Percentiles rank a stretch among this genome's conserved stretches.
These are phyloP conservation scores for Bipolaris gigantea DNA, from an alignment of 2,329 filamentous ascomycete species.

Conservation along the genomic window DNA sequence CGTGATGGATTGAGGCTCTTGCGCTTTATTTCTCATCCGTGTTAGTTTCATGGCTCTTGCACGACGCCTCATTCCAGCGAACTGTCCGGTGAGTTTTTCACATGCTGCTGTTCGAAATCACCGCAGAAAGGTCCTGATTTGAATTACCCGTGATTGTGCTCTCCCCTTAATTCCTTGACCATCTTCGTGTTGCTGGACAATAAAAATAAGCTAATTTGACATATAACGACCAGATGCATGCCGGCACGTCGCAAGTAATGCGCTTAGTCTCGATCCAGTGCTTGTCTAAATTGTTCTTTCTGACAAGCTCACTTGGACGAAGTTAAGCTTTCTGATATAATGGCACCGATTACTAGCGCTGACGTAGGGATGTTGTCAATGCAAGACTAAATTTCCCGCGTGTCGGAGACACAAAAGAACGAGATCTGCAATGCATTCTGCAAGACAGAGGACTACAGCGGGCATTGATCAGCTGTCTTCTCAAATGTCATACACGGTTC, in stretches of 20 bases:
- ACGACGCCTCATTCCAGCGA: too few relatives aligned
- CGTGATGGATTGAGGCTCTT: too few relatives aligned
- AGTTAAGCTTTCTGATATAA: background rate
- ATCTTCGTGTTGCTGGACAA: background rate
- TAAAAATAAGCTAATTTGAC: background rate
- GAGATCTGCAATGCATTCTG: too few relatives aligned
- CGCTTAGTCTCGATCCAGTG: background rate
- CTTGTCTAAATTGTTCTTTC: background rate
- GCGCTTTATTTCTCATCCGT: too few relatives aligned
- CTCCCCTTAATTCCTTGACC: background rate
- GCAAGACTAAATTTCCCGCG: background rate
- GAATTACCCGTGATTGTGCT: background rate
- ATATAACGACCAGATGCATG: too few relatives aligned
- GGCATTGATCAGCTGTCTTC: too few relatives aligned
- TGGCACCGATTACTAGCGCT: background rate
- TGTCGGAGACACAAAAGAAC: background rate
- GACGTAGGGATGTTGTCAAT: background rate
- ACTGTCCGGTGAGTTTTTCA: too few relatives aligned
- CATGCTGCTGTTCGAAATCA: too few relatives aligned
- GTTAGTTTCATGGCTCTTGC: too few relatives aligned
- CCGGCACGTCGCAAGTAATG: background rate
- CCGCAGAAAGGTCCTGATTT: too few relatives aligned
- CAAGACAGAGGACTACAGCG: too few relatives aligned
- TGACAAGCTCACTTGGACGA: background rate
- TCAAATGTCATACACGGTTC: too few relatives aligned